Conservation (phyloP, 2,329 filamentous ascomycete genomes). For the Cucurbitaria berberidis region DNA sequence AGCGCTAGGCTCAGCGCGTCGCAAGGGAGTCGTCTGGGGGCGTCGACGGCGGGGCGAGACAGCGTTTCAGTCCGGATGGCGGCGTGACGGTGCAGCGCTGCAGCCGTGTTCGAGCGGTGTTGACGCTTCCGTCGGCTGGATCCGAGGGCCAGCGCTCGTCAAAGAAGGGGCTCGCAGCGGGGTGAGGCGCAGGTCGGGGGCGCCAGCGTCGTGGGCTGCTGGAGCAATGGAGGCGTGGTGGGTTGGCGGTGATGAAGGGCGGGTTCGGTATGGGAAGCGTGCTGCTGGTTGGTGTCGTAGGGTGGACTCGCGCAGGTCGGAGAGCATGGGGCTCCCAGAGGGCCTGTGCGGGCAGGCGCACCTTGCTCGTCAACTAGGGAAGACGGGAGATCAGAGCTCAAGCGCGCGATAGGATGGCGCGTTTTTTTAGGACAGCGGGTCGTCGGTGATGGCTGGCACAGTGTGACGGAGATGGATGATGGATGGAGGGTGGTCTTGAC, state of each 20-base stretch:
- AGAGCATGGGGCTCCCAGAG: conserved; percentile 3
- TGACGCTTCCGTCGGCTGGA: conserved; percentile 29
- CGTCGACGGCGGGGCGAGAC: conserved; percentile 22
- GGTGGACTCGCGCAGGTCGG: conserved; percentile 7
- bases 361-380: conserved; percentile 10
- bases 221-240: conserved; percentile 9
- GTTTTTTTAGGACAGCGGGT: no score
- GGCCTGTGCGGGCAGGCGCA: conserved; percentile 3
- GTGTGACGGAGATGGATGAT: no score
- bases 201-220: conserved; percentile 16
- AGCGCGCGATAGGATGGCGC: neutral
- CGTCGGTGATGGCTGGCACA: neutral
- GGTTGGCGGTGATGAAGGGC: conserved; percentile 7
- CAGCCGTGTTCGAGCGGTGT: conserved; percentile 23
- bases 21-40: conserved; percentile 24
- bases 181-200: conserved; percentile 9
- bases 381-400: conserved; percentile 13
- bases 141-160: conserved; percentile 24
- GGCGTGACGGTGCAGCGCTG: conserved; percentile 30
- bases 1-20: conserved; percentile 41
- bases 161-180: conserved; percentile 19
- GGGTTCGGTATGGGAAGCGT: conserved; percentile 10
- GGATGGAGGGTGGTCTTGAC: no score
- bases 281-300: conserved; percentile 14
- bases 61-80: conserved; percentile 25